Evolutionary conservation across 164 flowering plant species (phyloP).

Genomic region (Paratinospora sagittata): DNA sequence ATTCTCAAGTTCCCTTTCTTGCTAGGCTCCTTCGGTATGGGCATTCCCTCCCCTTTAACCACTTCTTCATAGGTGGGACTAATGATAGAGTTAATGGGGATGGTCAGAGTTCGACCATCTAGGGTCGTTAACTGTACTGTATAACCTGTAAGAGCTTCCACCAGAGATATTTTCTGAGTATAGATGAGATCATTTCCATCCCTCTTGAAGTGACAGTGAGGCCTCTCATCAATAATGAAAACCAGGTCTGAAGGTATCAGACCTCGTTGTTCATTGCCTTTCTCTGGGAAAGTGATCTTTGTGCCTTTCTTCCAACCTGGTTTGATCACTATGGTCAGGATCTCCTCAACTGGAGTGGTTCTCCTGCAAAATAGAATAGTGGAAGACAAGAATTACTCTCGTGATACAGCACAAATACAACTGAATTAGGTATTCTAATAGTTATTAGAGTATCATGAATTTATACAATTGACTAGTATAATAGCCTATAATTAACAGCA

Average conservation of each 20-base stretch:
- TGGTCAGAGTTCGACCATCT: conserved; percentile 60
- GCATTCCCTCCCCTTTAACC: conserved; percentile 86
- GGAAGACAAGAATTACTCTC: neutral
- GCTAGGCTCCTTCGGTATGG: conserved; percentile 78
- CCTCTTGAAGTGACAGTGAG: conserved; percentile 71
- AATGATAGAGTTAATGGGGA: conserved; percentile 52
- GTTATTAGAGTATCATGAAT: too few relatives aligned
- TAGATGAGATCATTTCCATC: conserved; percentile 76
- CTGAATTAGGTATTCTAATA: neutral
- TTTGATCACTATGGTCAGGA: conserved; percentile 72
- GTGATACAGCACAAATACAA: neutral
- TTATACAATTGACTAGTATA: neutral
- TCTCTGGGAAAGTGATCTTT: conserved; percentile 91
- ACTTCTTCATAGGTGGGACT: conserved; percentile 73
- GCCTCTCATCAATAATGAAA: conserved; percentile 88
- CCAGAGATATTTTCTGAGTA: conserved; percentile 70
- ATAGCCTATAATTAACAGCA: neutral
- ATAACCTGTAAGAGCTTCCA: conserved; percentile 77
- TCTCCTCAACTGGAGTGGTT: conserved; percentile 62
- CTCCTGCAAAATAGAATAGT: conserved; percentile 41
- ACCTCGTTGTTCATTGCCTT: conserved; percentile 75
- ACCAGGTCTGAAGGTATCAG: conserved; percentile 75
- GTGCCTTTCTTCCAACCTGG: conserved; percentile 98
- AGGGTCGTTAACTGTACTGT: conserved; percentile 70
- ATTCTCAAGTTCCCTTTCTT: conserved; percentile 75